Conservation (phyloP, 176 grass and related monocot genomes). For the Poa annua region DNA sequence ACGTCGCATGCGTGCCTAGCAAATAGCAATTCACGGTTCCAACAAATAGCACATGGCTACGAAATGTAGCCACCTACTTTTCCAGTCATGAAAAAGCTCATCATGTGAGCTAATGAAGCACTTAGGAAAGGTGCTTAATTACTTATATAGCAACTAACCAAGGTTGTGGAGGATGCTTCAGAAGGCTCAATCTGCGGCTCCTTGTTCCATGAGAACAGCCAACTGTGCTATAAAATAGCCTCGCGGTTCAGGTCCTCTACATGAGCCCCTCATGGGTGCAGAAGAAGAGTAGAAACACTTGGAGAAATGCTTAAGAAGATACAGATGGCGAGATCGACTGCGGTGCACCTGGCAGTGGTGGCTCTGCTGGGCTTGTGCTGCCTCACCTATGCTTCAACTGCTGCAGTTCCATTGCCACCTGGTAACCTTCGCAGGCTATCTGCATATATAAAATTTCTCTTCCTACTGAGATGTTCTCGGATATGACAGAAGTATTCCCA, state of each 20-base stretch:
- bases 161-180: constrained; percentile 47
- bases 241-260: not conserved
- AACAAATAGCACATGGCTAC: constrained; percentile 10
- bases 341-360: constrained; percentile 33
- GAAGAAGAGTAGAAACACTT: constrained; percentile 37
- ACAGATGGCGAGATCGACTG: constrained; percentile 15
- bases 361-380: constrained; percentile 43
- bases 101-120: constrained; percentile 47
- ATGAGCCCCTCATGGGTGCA: constrained; percentile 24
- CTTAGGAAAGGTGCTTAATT: constrained; percentile 26
- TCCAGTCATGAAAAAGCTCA: constrained; percentile 36
- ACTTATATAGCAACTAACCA: constrained; percentile 28
- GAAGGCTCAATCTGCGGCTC: constrained; percentile 26
- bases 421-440: constrained; percentile 24
- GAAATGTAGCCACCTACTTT: constrained; percentile 39
- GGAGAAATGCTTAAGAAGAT: constrained; percentile 9
- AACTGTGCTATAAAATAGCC: constrained; percentile 45
- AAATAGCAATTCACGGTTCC: not conserved
- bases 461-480: not conserved
- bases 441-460: not conserved
- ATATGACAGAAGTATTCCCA: not conserved
- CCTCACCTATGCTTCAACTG: constrained; percentile 33
- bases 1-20: not conserved
- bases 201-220: not conserved
- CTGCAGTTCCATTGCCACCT: not conserved